Evolutionary conservation across 768 basidiomycete genomes (phyloP), one percentile per base, ranked within the genome.

Genomic region (Lyophyllum atratum): DNA sequence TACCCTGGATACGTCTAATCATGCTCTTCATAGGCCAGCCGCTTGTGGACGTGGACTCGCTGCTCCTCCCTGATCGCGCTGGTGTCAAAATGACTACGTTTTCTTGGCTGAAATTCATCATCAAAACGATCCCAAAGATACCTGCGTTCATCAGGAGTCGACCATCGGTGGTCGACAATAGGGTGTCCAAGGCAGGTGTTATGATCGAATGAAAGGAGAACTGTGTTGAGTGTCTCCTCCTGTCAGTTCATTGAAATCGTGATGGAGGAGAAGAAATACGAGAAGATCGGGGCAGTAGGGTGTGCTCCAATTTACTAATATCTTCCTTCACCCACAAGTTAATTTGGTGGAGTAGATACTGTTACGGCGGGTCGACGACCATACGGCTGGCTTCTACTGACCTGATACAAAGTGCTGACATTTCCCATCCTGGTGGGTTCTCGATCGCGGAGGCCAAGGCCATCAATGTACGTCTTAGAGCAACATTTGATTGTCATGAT

Each of bases 201-300:
- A 37, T 44, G 34, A 43, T 58, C 44, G 2, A 59, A 14, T 14
- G 26, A 26, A 28, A 28, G 11, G 8, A 28, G 4, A 22, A 10
- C n/a, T 26, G 12, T 4, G 31, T 54, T 4, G 19, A 52, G 33
- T 44, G 19, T 21, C 33, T 22, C 9, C 12, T 48, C 34, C 43
- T 24, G 37, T 24, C 31, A 78, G 77, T 76, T 77, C 60, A 69
- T 77, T 25, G 40, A 61, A 21, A 59, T 68, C 15, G 55, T 80
- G 26, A 61, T 71, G 49, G 67, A 66, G 34, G 72, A 75, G 59
- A 77, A 74, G 61, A 62, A 70, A 21, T 80, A 78, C 52, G 69
- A 71, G 31, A 76, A 76, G 54, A 37, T 78, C n/a, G 78, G 78
- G 8, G 72, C 70, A 21, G 69, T 76, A 3, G 76, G 77, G 73